Evolutionary conservation across 768 basidiomycete genomes (phyloP).

Genomic region (Bullera alba): DNA sequence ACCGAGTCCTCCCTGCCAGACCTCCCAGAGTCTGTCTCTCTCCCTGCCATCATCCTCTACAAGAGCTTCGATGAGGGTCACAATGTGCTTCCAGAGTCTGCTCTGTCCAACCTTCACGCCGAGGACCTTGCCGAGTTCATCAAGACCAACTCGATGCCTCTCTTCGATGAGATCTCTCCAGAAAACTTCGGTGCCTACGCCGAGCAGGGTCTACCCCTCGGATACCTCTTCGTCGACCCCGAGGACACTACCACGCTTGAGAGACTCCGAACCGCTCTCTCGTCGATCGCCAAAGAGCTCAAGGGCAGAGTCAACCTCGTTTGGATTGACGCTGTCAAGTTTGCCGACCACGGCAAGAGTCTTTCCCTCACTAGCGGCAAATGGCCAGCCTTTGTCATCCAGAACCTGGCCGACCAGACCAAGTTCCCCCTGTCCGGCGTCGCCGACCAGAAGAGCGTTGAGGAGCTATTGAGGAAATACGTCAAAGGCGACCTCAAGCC

Average conservation of each 20-base stretch:
- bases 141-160: conserved; percentile 72
- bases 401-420: conserved; percentile 71
- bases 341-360: conserved; percentile 89
- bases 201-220: conserved; percentile 72
- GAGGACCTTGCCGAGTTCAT: conserved; percentile 71
- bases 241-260: conserved; percentile 57
- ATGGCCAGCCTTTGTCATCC: conserved; percentile 93
- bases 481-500: conserved; percentile 68
- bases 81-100: conserved; percentile 40
- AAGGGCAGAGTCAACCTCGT: conserved; percentile 92
- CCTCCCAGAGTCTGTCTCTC: conserved; percentile 61
- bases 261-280: conserved; percentile 60
- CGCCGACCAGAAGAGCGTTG: conserved; percentile 56
- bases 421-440: conserved; percentile 61
- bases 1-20: conserved; percentile 55
- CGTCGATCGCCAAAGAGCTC: conserved; percentile 69
- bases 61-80: conserved; percentile 81
- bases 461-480: conserved; percentile 60
- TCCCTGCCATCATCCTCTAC: conserved; percentile 85
- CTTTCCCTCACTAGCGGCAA: conserved; percentile 76
- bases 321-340: conserved; percentile 93
- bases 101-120: conserved; percentile 29
- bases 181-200: conserved; percentile 90
- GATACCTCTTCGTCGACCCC: conserved; percentile 90
- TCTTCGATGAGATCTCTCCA: conserved; percentile 84